A percentile compares a stretch with the other conserved stretches of the same genome.
phyloP scores from a whole-genome alignment of 495 filamentous ascomycete genomes.

The Hyaloscypha bicolor region DNA sequence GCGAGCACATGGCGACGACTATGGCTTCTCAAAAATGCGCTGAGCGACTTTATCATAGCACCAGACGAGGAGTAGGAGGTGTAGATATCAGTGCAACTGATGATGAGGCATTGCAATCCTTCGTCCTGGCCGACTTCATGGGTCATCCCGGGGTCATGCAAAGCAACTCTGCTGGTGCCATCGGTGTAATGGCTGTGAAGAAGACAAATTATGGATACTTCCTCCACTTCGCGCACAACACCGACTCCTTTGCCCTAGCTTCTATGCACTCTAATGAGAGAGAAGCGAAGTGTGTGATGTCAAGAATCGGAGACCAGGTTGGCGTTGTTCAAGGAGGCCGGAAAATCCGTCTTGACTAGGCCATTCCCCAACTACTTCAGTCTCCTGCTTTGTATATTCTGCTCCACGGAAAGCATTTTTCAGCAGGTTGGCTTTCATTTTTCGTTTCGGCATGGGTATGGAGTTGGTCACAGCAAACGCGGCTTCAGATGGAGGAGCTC shows the following conservation, averaged over 20 bases:
- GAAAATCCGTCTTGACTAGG: conserved; percentile 43
- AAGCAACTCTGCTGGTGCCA: conserved; percentile 72
- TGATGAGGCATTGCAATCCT: conserved; percentile 67
- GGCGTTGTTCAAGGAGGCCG: conserved; percentile 51
- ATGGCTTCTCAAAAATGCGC: conserved; percentile 80
- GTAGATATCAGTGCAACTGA: conserved; percentile 64
- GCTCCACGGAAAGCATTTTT: neutral
- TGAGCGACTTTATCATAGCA: conserved; percentile 69
- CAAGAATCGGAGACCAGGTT: conserved; percentile 52
- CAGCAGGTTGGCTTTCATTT: neutral
- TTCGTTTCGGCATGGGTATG: neutral
- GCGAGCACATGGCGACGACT: conserved; percentile 95
- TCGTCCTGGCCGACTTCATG: conserved; percentile 81
- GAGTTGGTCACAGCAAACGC: neutral
- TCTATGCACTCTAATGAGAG: conserved; percentile 80
- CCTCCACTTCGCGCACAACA: conserved; percentile 90
- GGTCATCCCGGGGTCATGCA: conserved; percentile 74
- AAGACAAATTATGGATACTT: conserved; percentile 69
- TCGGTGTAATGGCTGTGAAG: conserved; percentile 84
- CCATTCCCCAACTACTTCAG: neutral
- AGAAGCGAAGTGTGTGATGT: conserved; percentile 81
- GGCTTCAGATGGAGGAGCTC: neutral
- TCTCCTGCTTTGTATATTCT: neutral
- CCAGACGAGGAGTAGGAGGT: conserved; percentile 60
- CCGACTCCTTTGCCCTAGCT: conserved; percentile 85